These are phyloP conservation scores for Leishmania gerbilli DNA, from an alignment of 208 protist genomes.

Conservation along the genomic window DNA sequence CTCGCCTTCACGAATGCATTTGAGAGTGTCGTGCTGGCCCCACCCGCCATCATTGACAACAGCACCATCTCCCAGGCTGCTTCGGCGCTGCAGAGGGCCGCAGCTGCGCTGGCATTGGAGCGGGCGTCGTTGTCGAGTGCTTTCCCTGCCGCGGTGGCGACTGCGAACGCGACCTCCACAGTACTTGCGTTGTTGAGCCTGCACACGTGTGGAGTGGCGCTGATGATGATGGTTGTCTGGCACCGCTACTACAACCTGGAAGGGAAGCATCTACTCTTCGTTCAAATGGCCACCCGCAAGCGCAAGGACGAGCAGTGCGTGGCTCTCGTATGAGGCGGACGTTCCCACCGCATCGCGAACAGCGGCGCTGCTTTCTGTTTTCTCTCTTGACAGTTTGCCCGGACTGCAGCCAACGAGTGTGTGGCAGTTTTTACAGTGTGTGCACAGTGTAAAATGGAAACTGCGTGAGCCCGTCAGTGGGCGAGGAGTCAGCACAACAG, in stretches of 20 bases:
- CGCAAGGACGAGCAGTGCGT: constrained; percentile 37
- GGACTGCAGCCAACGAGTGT: not conserved
- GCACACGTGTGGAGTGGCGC: constrained; percentile 25
- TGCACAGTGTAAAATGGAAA: not conserved
- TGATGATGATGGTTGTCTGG: constrained; percentile 44
- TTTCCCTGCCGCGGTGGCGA: not conserved
- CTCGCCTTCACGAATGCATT: constrained; percentile 13
- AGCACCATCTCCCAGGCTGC: not conserved
- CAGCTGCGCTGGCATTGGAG: not conserved
- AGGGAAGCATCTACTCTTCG: constrained; percentile 69
- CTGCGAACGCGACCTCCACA: constrained; percentile 7
- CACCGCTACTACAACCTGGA: constrained; percentile 61
- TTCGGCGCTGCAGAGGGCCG: not conserved
- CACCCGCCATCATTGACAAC: not conserved
- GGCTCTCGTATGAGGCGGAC: constrained; percentile 6
- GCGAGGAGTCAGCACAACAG: not conserved
- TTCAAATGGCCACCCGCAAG: constrained; percentile 60
- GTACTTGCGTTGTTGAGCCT: constrained; percentile 33
- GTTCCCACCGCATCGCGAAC: constrained; percentile 1
- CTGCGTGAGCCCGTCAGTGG: not conserved
- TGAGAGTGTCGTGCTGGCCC: not conserved
- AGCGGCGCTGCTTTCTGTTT: not conserved
- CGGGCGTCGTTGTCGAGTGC: not conserved
- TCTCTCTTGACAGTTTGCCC: not conserved
- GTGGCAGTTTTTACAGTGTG: not conserved